These are phyloP conservation scores for Peronospora farinosa DNA, from an alignment of 352 stramenopile genomes.

Conservation along the genomic window DNA sequence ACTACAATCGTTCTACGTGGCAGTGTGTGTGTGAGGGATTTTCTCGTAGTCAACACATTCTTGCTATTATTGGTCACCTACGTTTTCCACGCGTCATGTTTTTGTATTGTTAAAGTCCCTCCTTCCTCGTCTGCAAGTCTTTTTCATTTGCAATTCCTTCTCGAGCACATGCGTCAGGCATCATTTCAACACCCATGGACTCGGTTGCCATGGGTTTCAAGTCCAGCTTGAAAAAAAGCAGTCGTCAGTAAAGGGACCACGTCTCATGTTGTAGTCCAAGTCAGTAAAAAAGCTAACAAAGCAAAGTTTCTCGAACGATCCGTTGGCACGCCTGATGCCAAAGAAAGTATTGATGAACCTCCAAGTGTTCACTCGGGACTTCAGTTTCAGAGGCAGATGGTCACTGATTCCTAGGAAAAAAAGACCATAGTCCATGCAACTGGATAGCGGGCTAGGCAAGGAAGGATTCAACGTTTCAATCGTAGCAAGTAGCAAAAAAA, in stretches of 20 bases:
- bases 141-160: background rate
- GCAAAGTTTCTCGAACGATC: background rate
- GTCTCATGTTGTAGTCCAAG: background rate
- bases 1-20: no score
- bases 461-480: no score
- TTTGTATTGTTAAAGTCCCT: slow-evolving; percentile 23
- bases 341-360: slow-evolving; percentile 6
- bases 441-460: slow-evolving; percentile 21
- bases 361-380: slow-evolving; percentile 6
- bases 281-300: background rate
- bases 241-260: background rate
- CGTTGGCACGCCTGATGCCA: background rate
- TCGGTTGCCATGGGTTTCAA: background rate
- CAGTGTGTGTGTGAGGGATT: no score
- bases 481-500: slow-evolving; percentile 6
- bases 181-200: no score
- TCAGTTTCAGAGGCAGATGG: slow-evolving; percentile 8
- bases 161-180: slow-evolving; percentile 17
- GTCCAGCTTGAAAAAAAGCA: background rate
- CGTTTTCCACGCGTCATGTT: slow-evolving; percentile 21
- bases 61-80: no score
- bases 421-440: slow-evolving; percentile 5
- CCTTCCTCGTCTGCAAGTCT: slow-evolving; percentile 30
- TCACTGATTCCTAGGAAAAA: slow-evolving; percentile 8
- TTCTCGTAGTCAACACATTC: no score